Conservation (phyloP, 345 rosid genomes). For the Rubroshorea leprosula region DNA sequence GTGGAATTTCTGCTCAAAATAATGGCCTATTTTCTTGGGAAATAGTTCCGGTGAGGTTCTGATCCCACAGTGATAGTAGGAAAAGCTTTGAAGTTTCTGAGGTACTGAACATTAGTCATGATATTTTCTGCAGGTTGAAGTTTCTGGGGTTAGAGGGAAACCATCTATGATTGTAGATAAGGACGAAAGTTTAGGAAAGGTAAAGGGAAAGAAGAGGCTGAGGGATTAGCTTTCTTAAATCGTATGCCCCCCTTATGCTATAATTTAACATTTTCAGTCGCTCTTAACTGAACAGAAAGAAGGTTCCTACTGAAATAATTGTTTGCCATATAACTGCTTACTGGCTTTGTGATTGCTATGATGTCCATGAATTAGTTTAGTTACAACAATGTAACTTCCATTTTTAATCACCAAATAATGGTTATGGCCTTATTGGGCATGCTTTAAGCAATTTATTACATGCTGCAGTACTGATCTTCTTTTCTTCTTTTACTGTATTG, state of each 20-base stretch:
- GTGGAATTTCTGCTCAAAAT: slow-evolving; percentile 74
- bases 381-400: background rate
- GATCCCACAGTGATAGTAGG: slow-evolving; percentile 10
- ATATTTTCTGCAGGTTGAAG: slow-evolving; percentile 59
- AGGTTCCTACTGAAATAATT: no score
- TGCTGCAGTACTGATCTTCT: slow-evolving; percentile 5
- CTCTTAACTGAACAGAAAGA: background rate
- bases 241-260: background rate
- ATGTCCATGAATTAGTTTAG: slow-evolving; percentile 3
- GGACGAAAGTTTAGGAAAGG: slow-evolving; percentile 91
- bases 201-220: slow-evolving; percentile 15
- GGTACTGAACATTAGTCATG: slow-evolving; percentile 4
- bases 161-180: slow-evolving; percentile 49
- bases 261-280: background rate
- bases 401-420: background rate
- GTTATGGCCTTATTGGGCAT: background rate
- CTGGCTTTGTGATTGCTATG: background rate
- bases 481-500: slow-evolving; percentile 1
- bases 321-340: no score
- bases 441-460: background rate
- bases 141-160: slow-evolving; percentile 78
- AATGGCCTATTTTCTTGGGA: slow-evolving; percentile 76
- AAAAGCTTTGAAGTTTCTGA: slow-evolving; percentile 2
- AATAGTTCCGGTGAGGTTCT: slow-evolving; percentile 55
- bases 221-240: slow-evolving; percentile 3